Base-by-base conservation (phyloP, 495 filamentous ascomycete species). In the Penicillium cataractarum region DNA sequence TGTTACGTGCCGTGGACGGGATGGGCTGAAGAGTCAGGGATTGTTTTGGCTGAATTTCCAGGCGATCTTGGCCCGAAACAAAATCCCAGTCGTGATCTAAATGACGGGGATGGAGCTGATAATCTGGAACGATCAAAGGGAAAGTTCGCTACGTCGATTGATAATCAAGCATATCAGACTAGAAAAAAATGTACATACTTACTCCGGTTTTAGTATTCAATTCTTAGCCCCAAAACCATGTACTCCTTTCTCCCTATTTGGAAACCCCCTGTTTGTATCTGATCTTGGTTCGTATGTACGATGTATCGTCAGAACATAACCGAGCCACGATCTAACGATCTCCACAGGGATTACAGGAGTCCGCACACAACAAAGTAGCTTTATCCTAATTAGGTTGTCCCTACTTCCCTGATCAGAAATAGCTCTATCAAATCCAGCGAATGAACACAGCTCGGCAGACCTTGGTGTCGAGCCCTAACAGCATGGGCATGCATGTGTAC, bases 291-390 rank as follows among this genome's bases (percentile, higher is more conserved):
- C 29, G 35, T 53, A 35, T 35, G 33, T 35, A 60, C 40, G 50
- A 50, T 24, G 46, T 52, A 65, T 44, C 40, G 53, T 33, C 24
- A 55, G 26, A 17, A 27, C 44, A 39, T 51, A 22, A 58, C 57
- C 9, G n/a, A 32, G 2, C 31, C 26, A 15, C 26, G 2, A 29
- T 44, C 26, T 40, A 21, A 49, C 4, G 55, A 65, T 62, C 65
- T 60, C 65, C 65, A 60, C 62, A 62, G 50, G 55, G 62, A 65
- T 59, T 12, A n/a, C 10, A 8, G 1, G 2, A 26, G 57, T 15
- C 46, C 29, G 29, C 4, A 19, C 40, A 13, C 17, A 57, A 46
- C 19, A 32, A 17, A 35, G 19, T 17, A 17, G 21, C 22, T 15
- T 12, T n/a, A n/a, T n/a, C n/a, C n/a, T n/a, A n/a, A n/a, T n/a